Percentiles rank a stretch among this genome's conserved stretches.
Conservation (phyloP, 805 yeast genomes). For the Ogataea allantospora region DNA sequence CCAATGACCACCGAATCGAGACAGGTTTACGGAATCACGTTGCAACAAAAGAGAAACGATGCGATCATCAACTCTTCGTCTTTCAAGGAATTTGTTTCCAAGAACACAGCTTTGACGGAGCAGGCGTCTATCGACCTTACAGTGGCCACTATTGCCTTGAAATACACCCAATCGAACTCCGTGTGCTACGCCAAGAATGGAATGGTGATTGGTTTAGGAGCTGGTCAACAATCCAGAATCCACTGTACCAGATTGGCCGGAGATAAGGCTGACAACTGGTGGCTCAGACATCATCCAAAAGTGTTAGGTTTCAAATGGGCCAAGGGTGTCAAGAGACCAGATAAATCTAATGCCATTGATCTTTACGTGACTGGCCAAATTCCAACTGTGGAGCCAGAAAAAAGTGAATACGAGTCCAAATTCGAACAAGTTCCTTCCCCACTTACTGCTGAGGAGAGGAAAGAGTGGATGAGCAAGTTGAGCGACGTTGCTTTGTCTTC, state of each 20-base stretch:
- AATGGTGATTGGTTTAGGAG: conserved; percentile 98
- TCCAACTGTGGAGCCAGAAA: conserved; percentile 90
- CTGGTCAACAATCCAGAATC: conserved; percentile 99
- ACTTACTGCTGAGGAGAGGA: conserved; percentile 76
- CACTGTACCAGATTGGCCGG: conserved; percentile 99
- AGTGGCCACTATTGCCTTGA: conserved; percentile 95
- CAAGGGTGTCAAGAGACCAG: conserved; percentile 97
- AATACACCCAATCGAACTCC: conserved; percentile 97
- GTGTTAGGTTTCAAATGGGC: conserved; percentile 96
- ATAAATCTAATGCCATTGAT: conserved; percentile 97
- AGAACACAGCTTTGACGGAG: conserved; percentile 82
- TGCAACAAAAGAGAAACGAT: conserved; percentile 97
- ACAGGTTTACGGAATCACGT: conserved; percentile 92
- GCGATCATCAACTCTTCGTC: conserved; percentile 89
- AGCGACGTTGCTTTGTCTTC: conserved; percentile 88
- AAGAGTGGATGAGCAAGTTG: conserved; percentile 80
- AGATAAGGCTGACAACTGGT: conserved; percentile 99
- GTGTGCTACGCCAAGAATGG: conserved; percentile 98
- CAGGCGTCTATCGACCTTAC: conserved; percentile 92
- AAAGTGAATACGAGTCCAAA: conserved; percentile 85
- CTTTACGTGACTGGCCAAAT: conserved; percentile 88
- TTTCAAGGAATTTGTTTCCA: conserved; percentile 87
- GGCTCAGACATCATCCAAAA: conserved; percentile 98
- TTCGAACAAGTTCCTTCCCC: conserved; percentile 83
- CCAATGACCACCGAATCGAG: conserved; percentile 84